Percentiles rank a stretch among this genome's conserved stretches.
Evolutionary conservation across 2,329 filamentous ascomycete genomes (phyloP).

Genomic region (Zarea fungicola): DNA sequence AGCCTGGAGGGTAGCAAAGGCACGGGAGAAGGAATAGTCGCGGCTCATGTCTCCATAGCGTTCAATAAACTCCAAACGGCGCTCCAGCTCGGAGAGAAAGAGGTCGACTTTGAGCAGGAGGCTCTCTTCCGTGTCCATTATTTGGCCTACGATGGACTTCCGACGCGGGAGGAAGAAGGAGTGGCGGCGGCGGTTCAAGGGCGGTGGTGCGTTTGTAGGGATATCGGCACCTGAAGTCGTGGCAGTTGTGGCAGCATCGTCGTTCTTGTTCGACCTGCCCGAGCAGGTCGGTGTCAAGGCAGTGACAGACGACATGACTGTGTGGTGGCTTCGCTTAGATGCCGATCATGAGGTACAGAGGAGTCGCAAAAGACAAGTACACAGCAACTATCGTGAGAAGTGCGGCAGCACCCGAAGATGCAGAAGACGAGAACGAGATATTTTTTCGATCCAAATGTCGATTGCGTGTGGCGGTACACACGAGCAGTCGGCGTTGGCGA

Average conservation of each 20-base stretch:
- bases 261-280: conserved; percentile 26
- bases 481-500: conserved; percentile 1
- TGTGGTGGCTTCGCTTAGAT: background rate
- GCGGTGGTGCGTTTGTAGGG: conserved; percentile 27
- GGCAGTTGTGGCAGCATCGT: conserved; percentile 31
- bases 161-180: conserved; percentile 54
- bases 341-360: conserved; percentile 1
- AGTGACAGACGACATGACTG: conserved; percentile 32
- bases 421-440: background rate
- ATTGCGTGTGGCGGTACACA: background rate
- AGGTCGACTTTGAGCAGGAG: conserved; percentile 65
- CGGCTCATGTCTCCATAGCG: conserved; percentile 77
- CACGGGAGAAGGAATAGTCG: conserved; percentile 77
- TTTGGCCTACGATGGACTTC: conserved; percentile 54
- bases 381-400: no score
- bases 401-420: no score
- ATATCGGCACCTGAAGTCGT: conserved; percentile 37
- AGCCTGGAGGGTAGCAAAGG: conserved; percentile 79
- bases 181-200: conserved; percentile 37
- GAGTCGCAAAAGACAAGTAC: background rate
- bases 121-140: conserved; percentile 59
- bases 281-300: conserved; percentile 34
- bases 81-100: conserved; percentile 80
- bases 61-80: conserved; percentile 82
- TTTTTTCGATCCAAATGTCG: conserved; percentile 13